Evolutionary conservation across 148 eudicot genomes (phyloP).

Genomic region (Rhododendron simsii): DNA sequence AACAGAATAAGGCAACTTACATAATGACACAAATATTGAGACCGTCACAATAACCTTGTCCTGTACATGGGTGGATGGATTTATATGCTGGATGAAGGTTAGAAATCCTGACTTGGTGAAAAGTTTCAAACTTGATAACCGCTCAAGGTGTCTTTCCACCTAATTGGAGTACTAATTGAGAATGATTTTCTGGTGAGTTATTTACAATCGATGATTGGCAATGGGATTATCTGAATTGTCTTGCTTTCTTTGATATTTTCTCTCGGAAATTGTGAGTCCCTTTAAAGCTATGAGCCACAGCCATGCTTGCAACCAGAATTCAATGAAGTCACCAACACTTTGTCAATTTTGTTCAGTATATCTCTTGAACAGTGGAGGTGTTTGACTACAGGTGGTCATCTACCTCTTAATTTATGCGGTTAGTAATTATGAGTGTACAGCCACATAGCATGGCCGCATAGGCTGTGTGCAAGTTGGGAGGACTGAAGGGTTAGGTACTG

Average conservation of each 20-base stretch:
- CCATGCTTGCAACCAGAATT: not conserved
- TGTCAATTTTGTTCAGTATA: not conserved
- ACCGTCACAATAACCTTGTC: not conserved
- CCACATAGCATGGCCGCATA: not conserved
- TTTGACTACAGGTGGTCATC: not conserved
- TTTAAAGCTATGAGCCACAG: not conserved
- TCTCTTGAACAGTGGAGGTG: not conserved
- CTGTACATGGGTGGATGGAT: not conserved
- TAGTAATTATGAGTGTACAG: not conserved
- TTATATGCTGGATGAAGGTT: not conserved
- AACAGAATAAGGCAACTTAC: not conserved
- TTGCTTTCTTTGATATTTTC: not conserved
- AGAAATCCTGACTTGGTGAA: not conserved
- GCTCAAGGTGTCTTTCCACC: not conserved
- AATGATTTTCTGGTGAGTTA: not conserved
- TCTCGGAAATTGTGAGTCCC: not conserved
- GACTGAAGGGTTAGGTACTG: not conserved
- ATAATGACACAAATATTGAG: not conserved
- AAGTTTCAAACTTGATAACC: not conserved
- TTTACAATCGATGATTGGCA: not conserved
- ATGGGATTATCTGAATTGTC: not conserved
- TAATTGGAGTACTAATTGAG: not conserved
- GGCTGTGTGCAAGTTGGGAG: not conserved
- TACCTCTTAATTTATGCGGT: not conserved
- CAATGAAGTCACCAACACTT: not conserved